Conservation (phyloP, 805 yeast species). For the Barnettozyma populi region DNA sequence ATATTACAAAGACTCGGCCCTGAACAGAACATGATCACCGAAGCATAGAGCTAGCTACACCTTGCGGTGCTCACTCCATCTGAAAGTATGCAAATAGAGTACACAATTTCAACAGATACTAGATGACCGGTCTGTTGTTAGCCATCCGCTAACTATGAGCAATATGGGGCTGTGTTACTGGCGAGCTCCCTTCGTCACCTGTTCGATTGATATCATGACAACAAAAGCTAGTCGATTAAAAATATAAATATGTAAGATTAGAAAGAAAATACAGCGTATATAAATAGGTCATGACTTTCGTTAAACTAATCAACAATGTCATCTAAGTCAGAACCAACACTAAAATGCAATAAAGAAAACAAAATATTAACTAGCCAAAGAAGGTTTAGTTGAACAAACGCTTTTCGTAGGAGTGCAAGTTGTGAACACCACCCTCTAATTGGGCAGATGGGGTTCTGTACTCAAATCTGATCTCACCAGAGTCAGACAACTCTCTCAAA, state of each 20-base stretch:
- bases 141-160: no score
- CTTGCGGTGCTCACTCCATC: no score
- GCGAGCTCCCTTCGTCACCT: no score
- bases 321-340: background rate
- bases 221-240: no score
- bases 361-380: background rate
- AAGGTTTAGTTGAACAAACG: conserved; percentile 62
- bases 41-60: no score
- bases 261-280: background rate
- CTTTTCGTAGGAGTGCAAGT: conserved; percentile 95
- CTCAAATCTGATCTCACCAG: conserved; percentile 84
- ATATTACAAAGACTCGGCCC: no score
- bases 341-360: conserved; percentile 1
- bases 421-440: conserved; percentile 97
- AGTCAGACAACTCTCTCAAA: conserved; percentile 58
- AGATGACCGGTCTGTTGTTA: no score
- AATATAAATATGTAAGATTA: background rate
- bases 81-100: no score
- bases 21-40: no score
- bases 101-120: no score
- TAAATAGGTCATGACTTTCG: conserved; percentile 5
- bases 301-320: conserved; percentile 3
- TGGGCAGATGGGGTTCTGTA: conserved; percentile 98
- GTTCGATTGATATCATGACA: no score
- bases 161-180: no score